Percentiles rank a stretch among this genome's conserved stretches.
Evolutionary conservation across 2,329 filamentous ascomycete species (phyloP).

Genomic region (Trichophyton verrucosum): DNA sequence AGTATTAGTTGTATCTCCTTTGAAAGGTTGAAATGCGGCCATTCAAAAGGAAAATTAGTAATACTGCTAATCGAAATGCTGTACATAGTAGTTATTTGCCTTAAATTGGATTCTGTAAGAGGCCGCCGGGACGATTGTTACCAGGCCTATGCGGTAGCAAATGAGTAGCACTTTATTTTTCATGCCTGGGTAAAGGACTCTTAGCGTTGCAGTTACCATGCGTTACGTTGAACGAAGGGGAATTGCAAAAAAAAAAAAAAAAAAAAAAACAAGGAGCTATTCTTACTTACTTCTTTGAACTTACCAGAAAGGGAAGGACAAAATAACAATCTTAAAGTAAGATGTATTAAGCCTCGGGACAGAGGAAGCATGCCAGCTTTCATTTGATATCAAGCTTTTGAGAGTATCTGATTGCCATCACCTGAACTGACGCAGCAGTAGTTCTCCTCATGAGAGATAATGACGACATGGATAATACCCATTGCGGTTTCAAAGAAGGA

Average conservation of each 20-base stretch:
- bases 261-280: background rate
- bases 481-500: background rate
- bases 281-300: background rate
- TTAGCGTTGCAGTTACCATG: background rate
- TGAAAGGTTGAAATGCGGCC: background rate
- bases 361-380: background rate
- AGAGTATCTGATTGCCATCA: background rate
- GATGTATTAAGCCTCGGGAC: background rate
- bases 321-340: background rate
- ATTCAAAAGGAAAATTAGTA: background rate
- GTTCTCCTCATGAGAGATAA: background rate
- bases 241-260: background rate
- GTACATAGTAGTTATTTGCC: no score
- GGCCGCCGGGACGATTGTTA: background rate
- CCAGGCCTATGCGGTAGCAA: background rate
- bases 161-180: background rate
- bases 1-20: background rate
- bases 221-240: constrained; percentile 2
- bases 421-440: background rate
- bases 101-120: no score
- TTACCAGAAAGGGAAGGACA: background rate
- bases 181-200: background rate
- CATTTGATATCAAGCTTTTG: constrained; percentile 2
- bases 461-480: constrained; percentile 2
- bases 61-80: background rate